Evolutionary conservation across 2,329 filamentous ascomycete species (phyloP).

Genomic region (Huntiella decipiens): DNA sequence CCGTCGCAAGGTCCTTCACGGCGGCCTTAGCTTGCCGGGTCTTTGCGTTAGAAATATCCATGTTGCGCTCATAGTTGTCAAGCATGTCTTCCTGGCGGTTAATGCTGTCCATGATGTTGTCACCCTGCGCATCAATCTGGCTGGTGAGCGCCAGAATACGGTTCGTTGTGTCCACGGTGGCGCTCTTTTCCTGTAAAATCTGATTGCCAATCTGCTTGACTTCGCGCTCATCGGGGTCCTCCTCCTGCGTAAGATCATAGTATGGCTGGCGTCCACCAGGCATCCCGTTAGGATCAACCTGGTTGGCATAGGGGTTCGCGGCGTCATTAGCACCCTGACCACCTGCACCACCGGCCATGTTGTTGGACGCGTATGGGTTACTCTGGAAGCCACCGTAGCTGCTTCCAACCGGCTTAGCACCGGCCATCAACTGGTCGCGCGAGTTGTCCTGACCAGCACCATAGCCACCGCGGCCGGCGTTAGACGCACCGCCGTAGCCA

Average conservation of each 20-base stretch:
- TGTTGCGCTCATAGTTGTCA: slow-evolving; percentile 63
- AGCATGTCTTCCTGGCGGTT: slow-evolving; percentile 57
- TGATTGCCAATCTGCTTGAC: slow-evolving; percentile 38
- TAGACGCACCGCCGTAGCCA: slow-evolving; percentile 33
- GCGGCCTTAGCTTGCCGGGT: slow-evolving; percentile 62
- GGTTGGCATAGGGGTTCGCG: slow-evolving; percentile 11
- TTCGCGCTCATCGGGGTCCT: slow-evolving; percentile 56
- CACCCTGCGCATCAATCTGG: slow-evolving; percentile 49
- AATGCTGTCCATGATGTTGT: slow-evolving; percentile 56
- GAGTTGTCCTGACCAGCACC: slow-evolving; percentile 22
- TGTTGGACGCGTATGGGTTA: slow-evolving; percentile 12
- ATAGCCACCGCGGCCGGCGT: slow-evolving; percentile 39
- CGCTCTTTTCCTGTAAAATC: slow-evolving; percentile 34
- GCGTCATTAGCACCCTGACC: slow-evolving; percentile 10
- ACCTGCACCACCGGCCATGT: slow-evolving; percentile 6
- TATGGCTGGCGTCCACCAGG: slow-evolving; percentile 45
- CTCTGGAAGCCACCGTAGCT: slow-evolving; percentile 14
- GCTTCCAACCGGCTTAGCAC: slow-evolving; percentile 11
- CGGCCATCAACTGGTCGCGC: slow-evolving; percentile 20
- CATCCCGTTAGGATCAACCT: slow-evolving; percentile 12
- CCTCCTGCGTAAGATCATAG: slow-evolving; percentile 55
- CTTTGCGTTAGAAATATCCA: slow-evolving; percentile 62
- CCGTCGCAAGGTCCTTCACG: slow-evolving; percentile 61
- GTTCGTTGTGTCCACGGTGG: slow-evolving; percentile 11
- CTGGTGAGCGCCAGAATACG: slow-evolving; percentile 43